Conservation (phyloP, 495 filamentous ascomycete species). For the Parachaetomium inaequale region DNA sequence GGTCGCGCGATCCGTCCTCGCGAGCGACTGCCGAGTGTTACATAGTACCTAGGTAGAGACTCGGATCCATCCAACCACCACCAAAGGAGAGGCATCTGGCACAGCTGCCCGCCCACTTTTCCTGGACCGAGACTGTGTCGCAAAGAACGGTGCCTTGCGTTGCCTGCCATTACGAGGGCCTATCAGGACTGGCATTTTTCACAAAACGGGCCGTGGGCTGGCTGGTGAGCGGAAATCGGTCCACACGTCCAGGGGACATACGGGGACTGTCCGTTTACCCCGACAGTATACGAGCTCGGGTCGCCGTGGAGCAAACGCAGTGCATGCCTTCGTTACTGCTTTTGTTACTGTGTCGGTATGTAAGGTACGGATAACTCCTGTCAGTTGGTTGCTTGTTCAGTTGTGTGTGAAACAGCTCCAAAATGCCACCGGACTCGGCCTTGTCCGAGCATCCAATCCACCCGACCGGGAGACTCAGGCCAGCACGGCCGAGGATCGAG, state of each 20-base stretch:
- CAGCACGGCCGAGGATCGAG: background rate
- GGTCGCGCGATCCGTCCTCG: background rate
- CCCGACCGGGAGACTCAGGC: background rate
- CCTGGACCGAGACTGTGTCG: background rate
- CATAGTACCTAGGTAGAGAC: too few species aligned
- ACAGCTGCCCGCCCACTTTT: background rate
- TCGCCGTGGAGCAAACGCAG: too few species aligned
- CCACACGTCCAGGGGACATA: background rate
- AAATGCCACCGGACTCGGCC: slow-evolving; percentile 9
- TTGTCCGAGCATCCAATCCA: slow-evolving; percentile 3
- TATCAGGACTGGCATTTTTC: background rate
- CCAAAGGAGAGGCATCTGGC: background rate
- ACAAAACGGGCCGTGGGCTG: too few species aligned
- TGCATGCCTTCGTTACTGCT: background rate
- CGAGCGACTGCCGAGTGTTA: background rate
- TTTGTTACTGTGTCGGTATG: background rate
- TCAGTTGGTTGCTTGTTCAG: too few species aligned
- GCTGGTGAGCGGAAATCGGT: background rate
- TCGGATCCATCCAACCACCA: background rate
- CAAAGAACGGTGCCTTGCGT: background rate
- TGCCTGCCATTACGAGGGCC: background rate
- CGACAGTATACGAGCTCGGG: background rate
- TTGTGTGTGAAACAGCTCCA: slow-evolving; percentile 2
- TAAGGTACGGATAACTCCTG: too few species aligned
- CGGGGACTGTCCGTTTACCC: too few species aligned